A percentile compares a stretch with the other conserved stretches of the same genome.
Evolutionary conservation across 2,329 filamentous ascomycete species (phyloP).

Genomic region (Metarhizium guizhouense): DNA sequence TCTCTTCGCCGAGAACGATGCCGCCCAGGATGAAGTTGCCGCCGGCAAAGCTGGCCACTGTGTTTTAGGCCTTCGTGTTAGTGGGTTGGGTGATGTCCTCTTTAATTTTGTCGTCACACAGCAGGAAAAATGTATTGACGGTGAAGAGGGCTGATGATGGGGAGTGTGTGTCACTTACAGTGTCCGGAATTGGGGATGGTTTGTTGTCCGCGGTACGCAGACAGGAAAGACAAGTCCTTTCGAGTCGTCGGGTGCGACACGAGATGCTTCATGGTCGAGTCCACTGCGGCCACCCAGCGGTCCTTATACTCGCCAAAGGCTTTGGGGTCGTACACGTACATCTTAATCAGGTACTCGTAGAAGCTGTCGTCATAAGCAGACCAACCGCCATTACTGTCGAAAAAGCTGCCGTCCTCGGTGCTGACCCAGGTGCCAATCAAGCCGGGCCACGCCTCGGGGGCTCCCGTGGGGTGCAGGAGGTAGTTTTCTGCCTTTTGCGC

Average conservation of each 20-base stretch:
- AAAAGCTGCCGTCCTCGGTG: constrained; percentile 56
- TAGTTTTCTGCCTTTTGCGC: constrained; percentile 60
- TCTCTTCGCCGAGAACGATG: constrained; percentile 52
- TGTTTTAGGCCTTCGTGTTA: constrained; percentile 22
- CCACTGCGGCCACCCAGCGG: constrained; percentile 65
- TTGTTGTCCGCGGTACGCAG: constrained; percentile 40
- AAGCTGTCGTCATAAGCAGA: constrained; percentile 68
- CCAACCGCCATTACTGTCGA: constrained; percentile 65
- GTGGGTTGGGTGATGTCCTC: background rate
- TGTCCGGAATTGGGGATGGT: constrained; percentile 39
- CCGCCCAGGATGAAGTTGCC: constrained; percentile 82
- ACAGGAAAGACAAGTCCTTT: constrained; percentile 65
- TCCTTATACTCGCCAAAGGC: constrained; percentile 60
- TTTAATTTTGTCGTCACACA: background rate
- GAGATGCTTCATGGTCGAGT: constrained; percentile 66
- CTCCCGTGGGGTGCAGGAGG: constrained; percentile 51
- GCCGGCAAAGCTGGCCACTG: constrained; percentile 73
- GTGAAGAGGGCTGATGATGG: no score
- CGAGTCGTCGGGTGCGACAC: constrained; percentile 56
- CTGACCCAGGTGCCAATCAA: constrained; percentile 61
- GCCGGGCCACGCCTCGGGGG: constrained; percentile 65
- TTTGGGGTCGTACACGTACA: constrained; percentile 68
- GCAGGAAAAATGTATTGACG: background rate
- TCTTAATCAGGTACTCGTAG: constrained; percentile 89
- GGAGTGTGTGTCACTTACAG: constrained; percentile 25